Conservation (phyloP, 2,329 filamentous ascomycete species). For the Curvularia verruculosa region DNA sequence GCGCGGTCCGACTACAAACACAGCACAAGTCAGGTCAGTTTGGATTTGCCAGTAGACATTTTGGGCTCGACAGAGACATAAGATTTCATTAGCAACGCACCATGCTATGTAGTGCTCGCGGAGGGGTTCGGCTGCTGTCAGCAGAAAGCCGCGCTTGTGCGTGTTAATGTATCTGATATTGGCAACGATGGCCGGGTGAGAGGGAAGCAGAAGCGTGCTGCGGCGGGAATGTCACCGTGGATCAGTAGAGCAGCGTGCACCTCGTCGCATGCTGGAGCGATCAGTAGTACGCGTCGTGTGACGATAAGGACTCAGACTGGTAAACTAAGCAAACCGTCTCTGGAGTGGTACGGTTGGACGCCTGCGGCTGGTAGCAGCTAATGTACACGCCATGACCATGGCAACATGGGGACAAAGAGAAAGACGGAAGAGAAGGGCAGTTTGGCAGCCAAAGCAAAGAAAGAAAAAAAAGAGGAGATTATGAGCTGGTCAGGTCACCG, state of each 20-base stretch:
- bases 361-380: conserved; percentile 5
- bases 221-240: conserved; percentile 30
- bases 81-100: conserved; percentile 44
- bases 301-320: conserved; percentile 37
- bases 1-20: conserved; percentile 40
- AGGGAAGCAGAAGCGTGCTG: conserved; percentile 26
- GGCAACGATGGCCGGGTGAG: conserved; percentile 29
- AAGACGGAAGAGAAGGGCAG: conserved; percentile 2
- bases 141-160: conserved; percentile 31
- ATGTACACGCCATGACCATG: conserved; percentile 29
- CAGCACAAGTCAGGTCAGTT: conserved; percentile 30
- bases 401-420: conserved; percentile 14
- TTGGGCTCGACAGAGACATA: conserved; percentile 6
- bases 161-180: conserved; percentile 46
- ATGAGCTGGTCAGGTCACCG: conserved; percentile 38
- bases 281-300: conserved; percentile 40
- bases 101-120: conserved; percentile 44
- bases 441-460: conserved; percentile 11
- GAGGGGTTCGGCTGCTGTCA: conserved; percentile 31
- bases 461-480: conserved; percentile 12
- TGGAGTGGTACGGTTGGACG: conserved; percentile 16
- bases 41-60: conserved; percentile 17
- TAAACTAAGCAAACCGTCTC: conserved; percentile 35
- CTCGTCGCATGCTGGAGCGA: conserved; percentile 47
- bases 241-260: conserved; percentile 40